Base-by-base conservation (phyloP, 306 rosid genomes). In the Rosa lucieae region DNA sequence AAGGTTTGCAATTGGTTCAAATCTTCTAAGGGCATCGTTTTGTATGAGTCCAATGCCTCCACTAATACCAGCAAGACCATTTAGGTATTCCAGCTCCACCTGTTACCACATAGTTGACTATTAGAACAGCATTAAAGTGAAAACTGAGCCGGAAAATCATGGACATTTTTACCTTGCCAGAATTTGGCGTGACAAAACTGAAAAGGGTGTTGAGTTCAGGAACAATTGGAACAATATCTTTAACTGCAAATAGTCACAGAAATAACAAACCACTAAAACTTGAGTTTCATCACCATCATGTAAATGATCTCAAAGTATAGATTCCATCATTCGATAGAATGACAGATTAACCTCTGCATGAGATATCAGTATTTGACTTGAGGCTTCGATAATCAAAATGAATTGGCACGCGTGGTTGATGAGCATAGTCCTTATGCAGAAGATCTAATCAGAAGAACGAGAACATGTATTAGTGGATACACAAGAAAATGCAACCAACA, bases 11-110 rank as follows among this genome's bases (percentile, higher is more conserved):
- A 76, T 75, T 39, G 92, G 94, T 8, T 82, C 84, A 82, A 44
- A 84, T 77, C 81, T 84, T 32, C 78, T 70, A 17, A 55, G 65
- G 1, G 78, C n/a, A 75, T 84, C 26, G 71, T 83, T 79, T 81
- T 82, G 86, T 81, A 53, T 67, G 47, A 89, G 35, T 80, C 91
- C 91, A 68, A 89, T 70, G 82, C 94, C 86, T 77, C 94, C 97
- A 26, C 89, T 82, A 48, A 89, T 47, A 67, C 90, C 92, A 14
- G 71, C 73, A 81, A 77, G 85, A 74, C 76, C 80, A 67, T 69
- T 76, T 86, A 84, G 26, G 82, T 84, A 82, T 71, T 88, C 94
- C 77, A 90, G 61, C 72, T 88, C 92, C 80, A 87, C 84, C 97
- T 92, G 84, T 79, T 67, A 80, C 73, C 55, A 74, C 55, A 79